Conservation (phyloP, 139 green algal genomes). For the Pleodorina starrii region DNA sequence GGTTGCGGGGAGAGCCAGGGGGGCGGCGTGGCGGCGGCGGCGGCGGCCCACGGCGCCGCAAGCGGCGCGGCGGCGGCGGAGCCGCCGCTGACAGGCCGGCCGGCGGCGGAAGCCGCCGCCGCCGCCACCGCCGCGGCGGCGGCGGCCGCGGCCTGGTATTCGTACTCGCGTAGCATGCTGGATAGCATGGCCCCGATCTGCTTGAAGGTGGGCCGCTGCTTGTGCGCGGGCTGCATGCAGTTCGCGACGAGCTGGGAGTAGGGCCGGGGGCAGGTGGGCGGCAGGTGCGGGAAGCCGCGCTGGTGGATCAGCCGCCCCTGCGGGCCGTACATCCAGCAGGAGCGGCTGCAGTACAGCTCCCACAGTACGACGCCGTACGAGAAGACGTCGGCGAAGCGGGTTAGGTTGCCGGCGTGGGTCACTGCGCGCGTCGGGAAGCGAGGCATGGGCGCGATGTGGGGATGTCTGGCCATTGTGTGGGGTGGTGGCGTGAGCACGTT, state of each 20-base stretch:
- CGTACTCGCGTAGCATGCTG: conserved; percentile 12
- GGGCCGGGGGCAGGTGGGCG: conserved; percentile 3
- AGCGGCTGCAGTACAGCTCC: conserved; percentile 53
- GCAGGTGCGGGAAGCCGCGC: conserved; percentile 48
- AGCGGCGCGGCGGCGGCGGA: too few relatives aligned
- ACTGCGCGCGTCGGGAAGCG: too few relatives aligned
- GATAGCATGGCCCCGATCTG: conserved; percentile 32
- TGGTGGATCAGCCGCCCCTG: neutral
- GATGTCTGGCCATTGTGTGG: too few relatives aligned
- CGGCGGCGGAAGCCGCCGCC: neutral
- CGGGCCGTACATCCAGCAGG: conserved; percentile 27
- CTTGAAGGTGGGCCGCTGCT: conserved; percentile 47
- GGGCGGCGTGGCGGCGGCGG: neutral
- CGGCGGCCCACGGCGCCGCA: neutral
- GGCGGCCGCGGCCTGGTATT: neutral
- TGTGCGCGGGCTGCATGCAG: conserved; percentile 44
- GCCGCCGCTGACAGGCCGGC: neutral
- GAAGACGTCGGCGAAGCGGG: conserved; percentile 50
- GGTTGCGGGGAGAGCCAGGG: neutral
- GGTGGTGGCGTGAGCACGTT: too few relatives aligned
- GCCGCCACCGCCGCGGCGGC: neutral
- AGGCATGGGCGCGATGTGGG: too few relatives aligned
- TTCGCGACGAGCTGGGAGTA: conserved; percentile 5
- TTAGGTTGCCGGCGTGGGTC: conserved; percentile 39
- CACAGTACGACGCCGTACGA: conserved; percentile 53